Percentiles rank a stretch among this genome's conserved stretches.
These are phyloP conservation scores for Pyricularia pennisetigena DNA, from an alignment of 2,329 filamentous ascomycete genomes.

Conservation along the genomic window DNA sequence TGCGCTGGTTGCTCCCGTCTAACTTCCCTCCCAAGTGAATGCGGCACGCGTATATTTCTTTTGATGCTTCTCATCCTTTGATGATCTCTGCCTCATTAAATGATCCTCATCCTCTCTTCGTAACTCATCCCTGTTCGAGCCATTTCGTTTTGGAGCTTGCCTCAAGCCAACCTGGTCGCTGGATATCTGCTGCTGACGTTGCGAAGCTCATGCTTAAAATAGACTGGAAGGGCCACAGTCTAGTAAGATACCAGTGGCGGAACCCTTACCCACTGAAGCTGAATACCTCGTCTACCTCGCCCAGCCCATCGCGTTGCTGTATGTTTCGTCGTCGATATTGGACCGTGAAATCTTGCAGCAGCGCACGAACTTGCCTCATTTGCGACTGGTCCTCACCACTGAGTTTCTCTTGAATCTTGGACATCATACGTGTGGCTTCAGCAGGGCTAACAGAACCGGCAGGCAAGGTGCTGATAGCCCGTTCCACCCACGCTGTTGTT, in stretches of 20 bases:
- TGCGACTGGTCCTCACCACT: constrained; percentile 49
- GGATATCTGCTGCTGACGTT: background rate
- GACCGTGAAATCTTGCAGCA: constrained; percentile 95
- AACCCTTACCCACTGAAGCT: background rate
- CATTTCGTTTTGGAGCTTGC: background rate
- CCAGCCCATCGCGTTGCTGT: constrained; percentile 85
- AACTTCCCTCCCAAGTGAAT: background rate
- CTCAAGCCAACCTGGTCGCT: background rate
- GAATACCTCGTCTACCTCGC: constrained; percentile 61
- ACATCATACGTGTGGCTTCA: constrained; percentile 73
- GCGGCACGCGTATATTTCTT: background rate
- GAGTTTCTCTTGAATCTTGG: constrained; percentile 71
- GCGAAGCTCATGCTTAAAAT: background rate
- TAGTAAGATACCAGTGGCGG: background rate
- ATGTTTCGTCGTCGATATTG: constrained; percentile 89
- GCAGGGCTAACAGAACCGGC: constrained; percentile 67
- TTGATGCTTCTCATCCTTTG: background rate
- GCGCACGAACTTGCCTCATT: constrained; percentile 66
- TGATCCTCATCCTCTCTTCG: background rate
- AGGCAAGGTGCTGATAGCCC: constrained; percentile 76
- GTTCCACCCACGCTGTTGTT: constrained; percentile 72
- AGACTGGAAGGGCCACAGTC: background rate
- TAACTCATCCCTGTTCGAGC: background rate
- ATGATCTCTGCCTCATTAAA: background rate
- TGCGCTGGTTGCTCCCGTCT: background rate